A percentile compares a stretch with the other conserved stretches of the same genome.
Conservation (phyloP, 2,329 filamentous ascomycete species). For the Fusarium sp. region DNA sequence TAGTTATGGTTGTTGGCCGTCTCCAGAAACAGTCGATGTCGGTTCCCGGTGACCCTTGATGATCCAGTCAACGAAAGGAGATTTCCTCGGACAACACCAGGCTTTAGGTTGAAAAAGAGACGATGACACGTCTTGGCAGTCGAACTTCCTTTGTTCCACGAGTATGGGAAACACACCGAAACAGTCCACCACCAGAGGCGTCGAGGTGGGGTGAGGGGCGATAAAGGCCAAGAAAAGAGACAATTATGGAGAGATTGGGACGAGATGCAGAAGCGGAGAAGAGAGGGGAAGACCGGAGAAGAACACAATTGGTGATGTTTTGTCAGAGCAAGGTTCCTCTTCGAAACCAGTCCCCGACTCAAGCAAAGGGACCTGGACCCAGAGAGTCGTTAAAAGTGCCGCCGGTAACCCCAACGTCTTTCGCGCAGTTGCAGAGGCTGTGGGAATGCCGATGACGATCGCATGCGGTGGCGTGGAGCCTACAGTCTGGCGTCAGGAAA, state of each 20-base stretch:
- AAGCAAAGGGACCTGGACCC: not conserved
- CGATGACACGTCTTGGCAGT: constrained; percentile 19
- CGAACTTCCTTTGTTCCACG: constrained; percentile 37
- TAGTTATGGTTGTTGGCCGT: not conserved
- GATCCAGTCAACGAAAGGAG: constrained; percentile 2
- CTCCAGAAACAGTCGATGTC: constrained; percentile 14
- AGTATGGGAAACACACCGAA: constrained; percentile 7
- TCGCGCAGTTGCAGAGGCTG: constrained; percentile 10
- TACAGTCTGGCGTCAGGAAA: constrained; percentile 29
- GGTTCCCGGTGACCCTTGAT: constrained; percentile 1
- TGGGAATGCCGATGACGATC: constrained; percentile 44
- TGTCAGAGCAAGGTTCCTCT: constrained; percentile 11
- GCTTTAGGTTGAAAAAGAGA: constrained; percentile 2
- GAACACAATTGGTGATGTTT: constrained; percentile 23
- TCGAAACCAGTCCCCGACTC: constrained; percentile 11
- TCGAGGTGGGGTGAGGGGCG: constrained; percentile 34
- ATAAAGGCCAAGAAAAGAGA: constrained; percentile 15
- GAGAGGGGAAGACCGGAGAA: constrained; percentile 23
- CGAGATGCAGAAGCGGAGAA: constrained; percentile 28
- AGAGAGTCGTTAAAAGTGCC: constrained; percentile 22
- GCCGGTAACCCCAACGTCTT: constrained; percentile 32
- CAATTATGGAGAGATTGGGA: constrained; percentile 33
- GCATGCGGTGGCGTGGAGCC: constrained; percentile 41
- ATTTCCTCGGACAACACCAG: not conserved
- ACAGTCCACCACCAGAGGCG: constrained; percentile 31